These are phyloP conservation scores for Schizonepeta tenuifolia DNA, from an alignment of 257 asterid genomes.

Conservation along the genomic window DNA sequence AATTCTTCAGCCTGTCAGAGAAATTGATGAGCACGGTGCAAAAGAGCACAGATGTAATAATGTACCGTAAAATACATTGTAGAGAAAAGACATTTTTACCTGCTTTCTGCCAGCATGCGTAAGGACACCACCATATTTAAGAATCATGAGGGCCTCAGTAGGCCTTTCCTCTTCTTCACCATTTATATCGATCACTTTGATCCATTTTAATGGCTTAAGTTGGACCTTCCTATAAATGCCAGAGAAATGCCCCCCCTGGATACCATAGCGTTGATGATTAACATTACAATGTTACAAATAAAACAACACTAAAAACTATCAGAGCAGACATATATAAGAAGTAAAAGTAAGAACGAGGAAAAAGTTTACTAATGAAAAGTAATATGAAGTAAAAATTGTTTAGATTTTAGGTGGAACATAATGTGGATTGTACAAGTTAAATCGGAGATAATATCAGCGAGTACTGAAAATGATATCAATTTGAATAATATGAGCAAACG, in stretches of 20 bases:
- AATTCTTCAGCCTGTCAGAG: slow-evolving; percentile 93
- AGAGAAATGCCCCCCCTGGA: slow-evolving; percentile 98
- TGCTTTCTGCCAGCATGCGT: slow-evolving; percentile 99
- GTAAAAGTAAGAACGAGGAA: slow-evolving; percentile 3
- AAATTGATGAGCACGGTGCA: slow-evolving; percentile 30
- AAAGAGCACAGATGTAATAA: slow-evolving; percentile 12
- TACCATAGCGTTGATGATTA: slow-evolving; percentile 28
- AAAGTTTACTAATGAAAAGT: neutral
- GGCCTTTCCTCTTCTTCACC: slow-evolving; percentile 97
- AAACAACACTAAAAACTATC: slow-evolving; percentile 1
- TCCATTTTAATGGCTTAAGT: slow-evolving; percentile 93
- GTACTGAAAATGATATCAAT: neutral
- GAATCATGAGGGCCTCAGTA: slow-evolving; percentile 94
- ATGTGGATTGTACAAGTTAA: neutral
- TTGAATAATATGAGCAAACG: neutral
- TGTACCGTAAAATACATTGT: neutral
- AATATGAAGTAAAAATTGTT: neutral
- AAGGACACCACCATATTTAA: slow-evolving; percentile 98
- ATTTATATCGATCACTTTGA: slow-evolving; percentile 65
- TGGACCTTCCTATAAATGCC: slow-evolving; percentile 98
- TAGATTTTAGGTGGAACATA: neutral
- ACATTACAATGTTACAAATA: slow-evolving; percentile 4
- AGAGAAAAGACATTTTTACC: slow-evolving; percentile 44
- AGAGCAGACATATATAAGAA: slow-evolving; percentile 13
- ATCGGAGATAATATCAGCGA: neutral